These are phyloP conservation scores for Escovopsis weberi DNA, from an alignment of 2,329 filamentous ascomycete species.

Conservation along the genomic window DNA sequence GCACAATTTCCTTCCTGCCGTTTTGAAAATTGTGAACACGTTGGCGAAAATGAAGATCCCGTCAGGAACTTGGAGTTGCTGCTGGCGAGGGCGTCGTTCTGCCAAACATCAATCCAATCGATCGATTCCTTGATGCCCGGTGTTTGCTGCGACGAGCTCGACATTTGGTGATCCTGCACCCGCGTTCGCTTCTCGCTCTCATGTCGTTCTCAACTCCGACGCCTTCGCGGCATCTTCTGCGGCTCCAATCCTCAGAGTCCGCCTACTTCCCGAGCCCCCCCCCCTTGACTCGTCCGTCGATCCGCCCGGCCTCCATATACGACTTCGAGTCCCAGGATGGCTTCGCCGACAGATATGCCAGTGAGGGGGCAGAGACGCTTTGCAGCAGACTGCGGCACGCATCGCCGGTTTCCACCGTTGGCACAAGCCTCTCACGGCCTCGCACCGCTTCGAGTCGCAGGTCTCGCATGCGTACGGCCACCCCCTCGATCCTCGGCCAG, in stretches of 20 bases:
- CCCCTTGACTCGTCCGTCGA: background rate
- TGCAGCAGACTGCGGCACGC: constrained; percentile 3
- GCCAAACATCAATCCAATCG: too few relatives aligned
- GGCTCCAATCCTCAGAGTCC: background rate
- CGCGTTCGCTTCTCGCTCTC: background rate
- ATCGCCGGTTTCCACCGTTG: constrained; percentile 7
- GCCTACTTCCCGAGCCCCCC: background rate
- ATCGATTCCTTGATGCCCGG: too few relatives aligned
- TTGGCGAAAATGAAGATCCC: too few relatives aligned
- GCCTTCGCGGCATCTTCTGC: background rate
- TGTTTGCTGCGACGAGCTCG: too few relatives aligned
- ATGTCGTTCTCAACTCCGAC: background rate
- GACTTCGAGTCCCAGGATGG: background rate
- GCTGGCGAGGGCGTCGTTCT: too few relatives aligned
- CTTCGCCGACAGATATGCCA: background rate
- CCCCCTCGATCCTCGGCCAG: constrained; percentile 26
- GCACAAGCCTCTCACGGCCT: constrained; percentile 13
- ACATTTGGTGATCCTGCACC: too few relatives aligned
- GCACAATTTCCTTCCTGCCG: too few relatives aligned
- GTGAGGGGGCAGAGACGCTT: too few relatives aligned
- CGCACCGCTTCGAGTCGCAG: constrained; percentile 31
- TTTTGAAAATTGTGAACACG: too few relatives aligned
- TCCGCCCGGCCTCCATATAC: background rate
- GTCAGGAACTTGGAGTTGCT: too few relatives aligned
- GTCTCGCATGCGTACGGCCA: constrained; percentile 25